phyloP scores from a whole-genome alignment of 208 protist species.

The Naegleria fowleri region DNA sequence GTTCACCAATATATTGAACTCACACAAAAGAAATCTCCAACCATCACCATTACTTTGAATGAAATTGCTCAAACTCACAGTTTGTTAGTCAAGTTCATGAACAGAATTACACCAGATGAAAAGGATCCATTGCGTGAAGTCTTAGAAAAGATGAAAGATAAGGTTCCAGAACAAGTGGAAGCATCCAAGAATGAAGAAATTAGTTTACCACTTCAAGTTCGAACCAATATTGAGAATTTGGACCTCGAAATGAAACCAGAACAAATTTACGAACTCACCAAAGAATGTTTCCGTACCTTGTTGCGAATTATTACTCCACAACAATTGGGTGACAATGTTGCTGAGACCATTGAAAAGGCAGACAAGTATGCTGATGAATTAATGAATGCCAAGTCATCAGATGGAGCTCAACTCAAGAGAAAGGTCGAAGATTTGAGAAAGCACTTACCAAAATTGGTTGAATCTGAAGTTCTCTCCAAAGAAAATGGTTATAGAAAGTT shows the following conservation, averaged over 20 bases:
- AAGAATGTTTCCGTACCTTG: conserved; percentile 46
- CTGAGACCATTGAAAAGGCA: conserved; percentile 33
- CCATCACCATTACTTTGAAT: conserved; percentile 53
- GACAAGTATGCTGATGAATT: conserved; percentile 34
- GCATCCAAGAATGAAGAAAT: conserved; percentile 36
- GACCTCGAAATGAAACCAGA: not conserved
- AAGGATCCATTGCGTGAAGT: conserved; percentile 38
- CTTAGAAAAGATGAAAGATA: conserved; percentile 45
- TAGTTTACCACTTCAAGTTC: not conserved
- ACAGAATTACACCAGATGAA: not conserved
- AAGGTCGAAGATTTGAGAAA: conserved; percentile 49
- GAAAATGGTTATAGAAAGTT: conserved; percentile 50
- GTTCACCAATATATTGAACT: conserved; percentile 61
- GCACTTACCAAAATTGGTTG: conserved; percentile 23
- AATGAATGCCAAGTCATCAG: conserved; percentile 32
- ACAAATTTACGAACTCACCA: conserved; percentile 44
- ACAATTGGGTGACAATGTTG: conserved; percentile 32
- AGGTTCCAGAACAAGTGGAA: conserved; percentile 42
- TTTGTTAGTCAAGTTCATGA: conserved; percentile 39
- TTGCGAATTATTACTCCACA: conserved; percentile 39
- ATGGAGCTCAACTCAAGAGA: conserved; percentile 43
- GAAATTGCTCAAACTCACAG: conserved; percentile 58
- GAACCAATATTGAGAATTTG: conserved; percentile 28
- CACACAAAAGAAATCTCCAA: conserved; percentile 49
- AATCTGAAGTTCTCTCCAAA: conserved; percentile 37